Conservation (phyloP, 441 rosid species). For the Gossypium davidsonii region DNA sequence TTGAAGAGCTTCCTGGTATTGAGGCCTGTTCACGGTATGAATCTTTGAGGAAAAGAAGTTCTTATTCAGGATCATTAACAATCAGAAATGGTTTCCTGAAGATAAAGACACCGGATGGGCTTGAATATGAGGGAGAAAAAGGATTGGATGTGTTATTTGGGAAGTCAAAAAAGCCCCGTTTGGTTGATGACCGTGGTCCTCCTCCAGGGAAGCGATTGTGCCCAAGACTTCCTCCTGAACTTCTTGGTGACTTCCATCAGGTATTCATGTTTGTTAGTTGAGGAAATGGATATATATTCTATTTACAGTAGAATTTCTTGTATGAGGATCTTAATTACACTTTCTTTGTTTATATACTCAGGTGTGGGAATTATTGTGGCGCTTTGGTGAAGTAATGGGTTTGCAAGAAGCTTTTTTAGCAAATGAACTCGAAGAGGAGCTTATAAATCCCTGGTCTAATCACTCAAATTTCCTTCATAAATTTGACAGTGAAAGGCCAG, state of each 20-base stretch:
- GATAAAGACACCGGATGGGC: conserved; percentile 42
- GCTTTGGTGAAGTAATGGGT: conserved; percentile 72
- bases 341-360: conserved; percentile 31
- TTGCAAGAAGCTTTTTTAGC: conserved; percentile 47
- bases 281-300: conserved; percentile 15
- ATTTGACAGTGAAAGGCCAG: conserved; percentile 30
- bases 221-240: conserved; percentile 61
- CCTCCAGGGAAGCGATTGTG: conserved; percentile 68
- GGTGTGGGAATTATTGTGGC: conserved; percentile 77
- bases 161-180: conserved; percentile 43
- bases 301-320: background rate
- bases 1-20: conserved; percentile 75
- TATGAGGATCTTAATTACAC: conserved; percentile 13
- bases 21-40: conserved; percentile 63
- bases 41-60: conserved; percentile 49
- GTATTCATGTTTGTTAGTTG: conserved; percentile 31
- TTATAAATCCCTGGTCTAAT: conserved; percentile 56
- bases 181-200: conserved; percentile 40
- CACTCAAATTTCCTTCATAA: conserved; percentile 30
- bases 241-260: conserved; percentile 92
- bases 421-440: conserved; percentile 75
- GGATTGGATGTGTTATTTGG: conserved; percentile 34
- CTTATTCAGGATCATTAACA: conserved; percentile 37
- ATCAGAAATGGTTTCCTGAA: conserved; percentile 61
- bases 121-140: conserved; percentile 30